Evolutionary conservation across 2,329 filamentous ascomycete genomes (phyloP), one percentile per base, ranked within the genome.

Genomic region (Cladophialophora yegresii): DNA sequence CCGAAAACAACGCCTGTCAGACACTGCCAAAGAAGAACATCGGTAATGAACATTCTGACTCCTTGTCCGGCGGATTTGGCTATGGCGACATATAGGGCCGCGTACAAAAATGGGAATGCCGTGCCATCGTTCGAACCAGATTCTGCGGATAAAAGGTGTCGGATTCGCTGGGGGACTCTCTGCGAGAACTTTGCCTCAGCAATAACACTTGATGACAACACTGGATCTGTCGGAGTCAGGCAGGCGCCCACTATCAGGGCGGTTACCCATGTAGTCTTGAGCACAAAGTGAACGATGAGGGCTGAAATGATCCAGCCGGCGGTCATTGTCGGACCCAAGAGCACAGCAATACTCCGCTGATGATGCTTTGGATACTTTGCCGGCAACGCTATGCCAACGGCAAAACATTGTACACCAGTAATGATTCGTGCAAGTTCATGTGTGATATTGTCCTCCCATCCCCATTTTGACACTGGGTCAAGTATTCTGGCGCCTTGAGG

Each of bases 391-490:
- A 96, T 91, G 58, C 92, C 92, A 58, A 96, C 88, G 74, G 92
- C 91, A 76, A 96, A 96, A 79, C 92, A 96, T 81, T 96, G 92
- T 33, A 96, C 91, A 68, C 96, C 92, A 50, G 96, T 84, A 68
- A 96, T 91, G 71, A 96, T 89, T 70, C 92, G 88, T 51, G 92
- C 92, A 80, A 95, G 93, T 75, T 96, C 92, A 68, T 96, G 85
- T 12, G 92, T 96, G 74, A 95, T 87, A 69, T 93, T 89, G 78
- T 96, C 92, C 68, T 88, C 86, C 71, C 89, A 93, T 64, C 91
- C 91, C 92, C 92, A 96, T 63, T 82, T 82, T 64, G 78, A 73
- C 9, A 60, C 40, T 59, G 89, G 92, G 73, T 93, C 82, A 75
- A 96, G 93, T 45, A 96, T 82, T 72, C 92, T 87, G 64, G 91